A percentile compares a stretch with the other conserved stretches of the same genome.
Conservation (phyloP, 768 basidiomycete genomes). For the Leccinum longicurvipes region DNA sequence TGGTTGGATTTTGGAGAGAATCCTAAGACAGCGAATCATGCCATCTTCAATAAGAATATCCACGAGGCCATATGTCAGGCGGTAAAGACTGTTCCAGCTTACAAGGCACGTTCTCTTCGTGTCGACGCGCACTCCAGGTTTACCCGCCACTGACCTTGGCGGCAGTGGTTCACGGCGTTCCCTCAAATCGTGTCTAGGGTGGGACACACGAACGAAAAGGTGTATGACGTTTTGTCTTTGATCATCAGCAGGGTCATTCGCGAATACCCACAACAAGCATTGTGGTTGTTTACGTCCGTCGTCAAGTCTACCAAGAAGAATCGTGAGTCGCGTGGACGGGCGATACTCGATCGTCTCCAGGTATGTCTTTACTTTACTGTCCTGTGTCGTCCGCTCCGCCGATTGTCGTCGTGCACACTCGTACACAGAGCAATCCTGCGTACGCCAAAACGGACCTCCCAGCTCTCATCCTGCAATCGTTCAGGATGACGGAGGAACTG, state of each 20-base stretch:
- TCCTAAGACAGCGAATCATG: slow-evolving; percentile 21
- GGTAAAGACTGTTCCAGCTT: slow-evolving; percentile 63
- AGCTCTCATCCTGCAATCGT: slow-evolving; percentile 49
- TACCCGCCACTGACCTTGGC: slow-evolving; percentile 7
- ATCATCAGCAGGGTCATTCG: slow-evolving; percentile 74
- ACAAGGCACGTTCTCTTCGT: slow-evolving; percentile 56
- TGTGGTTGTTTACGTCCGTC: slow-evolving; percentile 91
- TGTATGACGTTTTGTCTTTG: slow-evolving; percentile 55
- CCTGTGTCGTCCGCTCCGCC: neutral
- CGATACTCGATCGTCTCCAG: slow-evolving; percentile 55
- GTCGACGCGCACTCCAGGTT: neutral
- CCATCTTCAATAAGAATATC: slow-evolving; percentile 49
- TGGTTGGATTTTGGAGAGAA: slow-evolving; percentile 90
- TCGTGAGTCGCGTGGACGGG: slow-evolving; percentile 57
- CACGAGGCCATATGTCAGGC: slow-evolving; percentile 53
- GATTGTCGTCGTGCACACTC: neutral
- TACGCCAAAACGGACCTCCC: slow-evolving; percentile 43
- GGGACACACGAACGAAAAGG: slow-evolving; percentile 62
- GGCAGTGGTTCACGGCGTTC: slow-evolving; percentile 92
- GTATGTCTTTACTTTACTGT: slow-evolving; percentile 33
- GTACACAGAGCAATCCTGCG: slow-evolving; percentile 41
- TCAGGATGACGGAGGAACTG: slow-evolving; percentile 66
- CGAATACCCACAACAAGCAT: slow-evolving; percentile 83
- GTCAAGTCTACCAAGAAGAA: slow-evolving; percentile 74
- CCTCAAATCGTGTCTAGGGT: slow-evolving; percentile 96